Conservation (phyloP, 306 rosid genomes). For the Casuarina glauca region DNA sequence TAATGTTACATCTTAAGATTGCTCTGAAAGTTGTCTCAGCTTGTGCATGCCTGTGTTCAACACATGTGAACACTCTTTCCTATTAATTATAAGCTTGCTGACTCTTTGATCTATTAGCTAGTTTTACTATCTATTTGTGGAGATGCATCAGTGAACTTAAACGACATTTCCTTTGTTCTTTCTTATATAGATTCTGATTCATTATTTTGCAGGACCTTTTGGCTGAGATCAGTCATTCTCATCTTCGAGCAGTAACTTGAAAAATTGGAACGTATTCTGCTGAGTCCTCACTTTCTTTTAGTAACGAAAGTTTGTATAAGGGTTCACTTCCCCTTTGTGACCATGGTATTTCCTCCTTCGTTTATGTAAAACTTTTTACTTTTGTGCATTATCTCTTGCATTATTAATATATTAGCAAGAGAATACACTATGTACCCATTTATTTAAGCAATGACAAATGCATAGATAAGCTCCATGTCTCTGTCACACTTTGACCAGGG, state of each 20-base stretch:
- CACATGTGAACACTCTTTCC: background rate
- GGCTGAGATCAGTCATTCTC: slow-evolving; percentile 25
- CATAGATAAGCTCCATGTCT: background rate
- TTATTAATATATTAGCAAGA: background rate
- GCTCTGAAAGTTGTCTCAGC: background rate
- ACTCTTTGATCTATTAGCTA: background rate
- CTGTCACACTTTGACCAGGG: background rate
- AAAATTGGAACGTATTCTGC: slow-evolving; percentile 22
- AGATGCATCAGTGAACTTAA: background rate
- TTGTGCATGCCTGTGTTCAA: background rate
- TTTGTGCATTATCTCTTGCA: background rate
- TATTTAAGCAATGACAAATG: background rate
- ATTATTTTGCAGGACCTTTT: slow-evolving; percentile 35
- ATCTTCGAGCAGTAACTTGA: slow-evolving; percentile 26
- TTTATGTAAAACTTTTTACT: background rate
- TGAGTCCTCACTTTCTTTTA: slow-evolving; percentile 26
- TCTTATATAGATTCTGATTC: slow-evolving; percentile 2
- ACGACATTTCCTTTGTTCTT: slow-evolving; percentile 10
- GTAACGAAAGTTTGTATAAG: slow-evolving; percentile 34
- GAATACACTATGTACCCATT: background rate
- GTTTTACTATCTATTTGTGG: slow-evolving; percentile 6
- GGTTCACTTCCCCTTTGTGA: slow-evolving; percentile 21
- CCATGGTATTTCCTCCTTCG: slow-evolving; percentile 51
- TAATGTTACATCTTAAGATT: background rate
- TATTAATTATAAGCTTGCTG: background rate